Conservation (phyloP, 176 grass and related monocot species). For the Stipa capillata region DNA sequence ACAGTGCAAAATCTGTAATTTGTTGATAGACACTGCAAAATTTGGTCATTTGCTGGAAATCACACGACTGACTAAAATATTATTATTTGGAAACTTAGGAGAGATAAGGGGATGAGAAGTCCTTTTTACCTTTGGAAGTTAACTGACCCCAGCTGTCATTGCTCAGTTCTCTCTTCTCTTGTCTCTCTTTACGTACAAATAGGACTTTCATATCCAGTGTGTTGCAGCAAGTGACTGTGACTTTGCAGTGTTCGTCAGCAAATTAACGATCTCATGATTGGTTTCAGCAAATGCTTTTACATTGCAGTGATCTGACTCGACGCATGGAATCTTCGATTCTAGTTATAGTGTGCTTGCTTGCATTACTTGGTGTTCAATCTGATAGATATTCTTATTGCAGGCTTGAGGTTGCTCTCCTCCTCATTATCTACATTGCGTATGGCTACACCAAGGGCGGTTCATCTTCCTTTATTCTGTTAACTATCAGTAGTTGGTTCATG, state of each 20-base stretch:
- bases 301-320: background rate
- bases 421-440: conserved; percentile 91
- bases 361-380: conserved; percentile 20
- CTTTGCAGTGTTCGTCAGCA: background rate
- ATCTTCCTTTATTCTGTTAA: conserved; percentile 86
- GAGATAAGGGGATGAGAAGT: background rate
- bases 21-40: background rate
- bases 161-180: background rate
- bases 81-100: background rate
- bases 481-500: conserved; percentile 90
- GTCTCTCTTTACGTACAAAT: background rate
- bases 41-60: background rate
- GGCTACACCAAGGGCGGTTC: conserved; percentile 72
- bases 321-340: background rate
- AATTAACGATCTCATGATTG: background rate
- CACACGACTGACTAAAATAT: background rate
- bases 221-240: background rate
- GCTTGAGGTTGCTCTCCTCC: conserved; percentile 85
- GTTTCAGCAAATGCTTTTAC: background rate
- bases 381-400: conserved; percentile 52
- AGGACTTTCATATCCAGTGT: background rate
- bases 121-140: background rate
- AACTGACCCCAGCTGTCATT: background rate
- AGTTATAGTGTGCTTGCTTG: background rate
- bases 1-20: background rate